Evolutionary conservation across 805 yeast genomes (phyloP), one percentile per base, ranked within the genome.

Genomic region (Vanderwaltozyma yarrowii): DNA sequence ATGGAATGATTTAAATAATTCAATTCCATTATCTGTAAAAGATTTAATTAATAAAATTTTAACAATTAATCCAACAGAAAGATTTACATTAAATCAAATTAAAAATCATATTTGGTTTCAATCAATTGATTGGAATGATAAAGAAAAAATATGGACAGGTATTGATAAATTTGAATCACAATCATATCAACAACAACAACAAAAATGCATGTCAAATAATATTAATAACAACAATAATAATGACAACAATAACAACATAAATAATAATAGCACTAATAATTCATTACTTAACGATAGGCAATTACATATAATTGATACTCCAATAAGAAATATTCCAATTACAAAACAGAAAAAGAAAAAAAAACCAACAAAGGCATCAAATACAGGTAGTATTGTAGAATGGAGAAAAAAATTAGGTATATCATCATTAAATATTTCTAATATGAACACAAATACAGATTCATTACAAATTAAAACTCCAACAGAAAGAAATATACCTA

Each of bases 61-160:
- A 38, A 78, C 76, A 3, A 55, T 79, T n/a, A 78, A 84, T 43
- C 94, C 96, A 0, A 65, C 71, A 1, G 68, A 71, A 37, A 69
- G 98, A 52, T 68, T 75, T 25, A 64, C 71, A 1, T 69, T 85
- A 10, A 55, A 61, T 0, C 65, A 69, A 34, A 71, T 89, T 37
- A 76, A 83, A 59, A 47, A 49, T 15, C 92, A 86, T 54, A 71
- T 69, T 30, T 89, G 94, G 73, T 85, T 88, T 50, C 66, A 67
- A 28, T 69, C 65, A 10, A 58, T 80, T 6, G 71, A 84, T 47
- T 89, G 95, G 81, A 51, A 60, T 15, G 75, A 81, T 45, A 73
- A 73, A 43, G 70, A 72, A 31, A 61, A 62, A 40, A 71, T 89
- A 11, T 89, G 97, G 97, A 65, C 67, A 27, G 61, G 70, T 36